A percentile compares a stretch with the other conserved stretches of the same genome.
phyloP scores from a whole-genome alignment of 2,329 filamentous ascomycete species.

The Talaromyces sp. region DNA sequence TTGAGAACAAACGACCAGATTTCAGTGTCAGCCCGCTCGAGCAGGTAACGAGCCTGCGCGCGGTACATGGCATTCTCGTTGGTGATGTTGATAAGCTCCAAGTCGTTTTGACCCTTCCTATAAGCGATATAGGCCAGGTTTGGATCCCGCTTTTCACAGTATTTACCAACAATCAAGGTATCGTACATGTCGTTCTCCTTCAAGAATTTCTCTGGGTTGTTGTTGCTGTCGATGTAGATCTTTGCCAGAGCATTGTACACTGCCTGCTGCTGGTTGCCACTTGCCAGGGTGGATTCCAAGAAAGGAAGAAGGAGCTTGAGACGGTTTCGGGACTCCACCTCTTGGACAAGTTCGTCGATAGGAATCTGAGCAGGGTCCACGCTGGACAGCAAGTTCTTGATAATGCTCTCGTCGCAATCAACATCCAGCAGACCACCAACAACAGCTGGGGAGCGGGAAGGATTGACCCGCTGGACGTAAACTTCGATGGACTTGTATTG shows the following conservation, averaged over 20 bases:
- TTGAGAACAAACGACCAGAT: slow-evolving; percentile 94
- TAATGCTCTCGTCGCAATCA: slow-evolving; percentile 93
- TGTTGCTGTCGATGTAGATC: slow-evolving; percentile 99
- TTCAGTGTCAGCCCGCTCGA: slow-evolving; percentile 84
- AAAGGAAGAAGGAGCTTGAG: slow-evolving; percentile 94
- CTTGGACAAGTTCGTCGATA: slow-evolving; percentile 86
- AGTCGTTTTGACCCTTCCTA: slow-evolving; percentile 91
- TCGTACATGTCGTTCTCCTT: slow-evolving; percentile 98
- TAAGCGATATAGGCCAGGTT: slow-evolving; percentile 95
- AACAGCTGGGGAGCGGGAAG: slow-evolving; percentile 82
- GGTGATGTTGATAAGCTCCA: slow-evolving; percentile 95
- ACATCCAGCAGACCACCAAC: slow-evolving; percentile 92
- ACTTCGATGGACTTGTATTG: slow-evolving; percentile 99
- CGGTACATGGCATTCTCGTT: slow-evolving; percentile 99
- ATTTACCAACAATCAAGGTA: slow-evolving; percentile 86
- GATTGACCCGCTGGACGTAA: slow-evolving; percentile 96
- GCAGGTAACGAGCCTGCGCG: slow-evolving; percentile 89
- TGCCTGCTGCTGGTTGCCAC: slow-evolving; percentile 91
- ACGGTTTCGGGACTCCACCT: slow-evolving; percentile 94
- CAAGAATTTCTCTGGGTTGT: slow-evolving; percentile 94
- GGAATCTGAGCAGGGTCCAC: slow-evolving; percentile 81
- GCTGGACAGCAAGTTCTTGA: slow-evolving; percentile 83
- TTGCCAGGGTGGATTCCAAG: slow-evolving; percentile 83
- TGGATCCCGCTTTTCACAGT: slow-evolving; percentile 97
- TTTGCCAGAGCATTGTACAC: slow-evolving; percentile 97